Evolutionary conservation across 345 rosid species (phyloP).

Genomic region (Populus euphratica): DNA sequence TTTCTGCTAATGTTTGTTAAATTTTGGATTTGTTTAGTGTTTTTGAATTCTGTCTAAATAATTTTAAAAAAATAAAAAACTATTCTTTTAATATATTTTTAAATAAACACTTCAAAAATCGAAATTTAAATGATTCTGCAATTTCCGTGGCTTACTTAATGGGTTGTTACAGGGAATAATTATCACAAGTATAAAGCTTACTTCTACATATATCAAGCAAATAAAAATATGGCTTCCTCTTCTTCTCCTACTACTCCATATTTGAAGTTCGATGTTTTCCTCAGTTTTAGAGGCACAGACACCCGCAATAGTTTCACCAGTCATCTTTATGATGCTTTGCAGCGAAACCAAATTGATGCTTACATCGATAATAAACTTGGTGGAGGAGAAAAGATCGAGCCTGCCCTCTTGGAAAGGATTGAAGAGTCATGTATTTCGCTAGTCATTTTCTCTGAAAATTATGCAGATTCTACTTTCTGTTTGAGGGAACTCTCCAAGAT

Average conservation of each 20-base stretch:
- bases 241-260: neutral
- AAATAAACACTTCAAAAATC: too few species aligned
- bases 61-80: too few species aligned
- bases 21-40: too few species aligned
- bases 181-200: too few species aligned
- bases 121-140: too few species aligned
- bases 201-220: too few species aligned
- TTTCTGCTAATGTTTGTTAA: too few species aligned
- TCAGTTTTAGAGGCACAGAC: slow-evolving; percentile 2
- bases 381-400: slow-evolving; percentile 8
- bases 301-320: neutral
- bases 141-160: too few species aligned
- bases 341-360: neutral
- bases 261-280: neutral
- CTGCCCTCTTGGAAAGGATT: neutral
- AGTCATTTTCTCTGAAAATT: neutral
- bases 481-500: neutral
- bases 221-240: neutral
- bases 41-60: too few species aligned
- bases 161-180: too few species aligned
- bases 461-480: neutral
- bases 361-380: neutral
- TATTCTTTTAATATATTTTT: too few species aligned
- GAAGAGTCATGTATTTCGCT: neutral
- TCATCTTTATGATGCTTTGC: neutral